Conservation (phyloP, 2,329 filamentous ascomycete species). For the Claviceps digitariae region DNA sequence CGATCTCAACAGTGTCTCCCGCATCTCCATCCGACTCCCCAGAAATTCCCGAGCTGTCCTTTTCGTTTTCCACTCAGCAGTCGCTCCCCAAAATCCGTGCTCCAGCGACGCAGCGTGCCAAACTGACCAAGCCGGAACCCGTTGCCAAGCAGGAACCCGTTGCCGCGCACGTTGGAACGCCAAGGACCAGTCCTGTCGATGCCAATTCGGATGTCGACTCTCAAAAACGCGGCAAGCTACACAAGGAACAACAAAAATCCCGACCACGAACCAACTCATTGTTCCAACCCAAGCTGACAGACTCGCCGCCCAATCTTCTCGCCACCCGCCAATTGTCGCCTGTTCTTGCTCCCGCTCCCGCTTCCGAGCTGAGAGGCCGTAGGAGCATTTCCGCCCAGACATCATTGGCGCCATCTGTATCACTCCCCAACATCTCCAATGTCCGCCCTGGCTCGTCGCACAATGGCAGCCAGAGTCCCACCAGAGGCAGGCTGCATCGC, state of each 20-base stretch:
- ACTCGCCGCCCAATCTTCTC: slow-evolving; percentile 7
- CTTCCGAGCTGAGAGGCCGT: slow-evolving; percentile 23
- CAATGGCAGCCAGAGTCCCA: slow-evolving; percentile 29
- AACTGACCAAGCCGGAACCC: slow-evolving; percentile 12
- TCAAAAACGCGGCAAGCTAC: slow-evolving; percentile 16
- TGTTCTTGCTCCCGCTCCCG: slow-evolving; percentile 3
- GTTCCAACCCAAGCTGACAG: slow-evolving; percentile 13
- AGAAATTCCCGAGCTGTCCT: slow-evolving; percentile 11
- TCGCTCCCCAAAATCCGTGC: slow-evolving; percentile 17
- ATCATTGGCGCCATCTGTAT: slow-evolving; percentile 3
- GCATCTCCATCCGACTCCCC: slow-evolving; percentile 9
- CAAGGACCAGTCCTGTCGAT: slow-evolving; percentile 1
- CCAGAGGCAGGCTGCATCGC: slow-evolving; percentile 31
- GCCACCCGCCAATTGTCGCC: neutral
- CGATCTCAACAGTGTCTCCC: neutral
- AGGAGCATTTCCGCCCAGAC: slow-evolving; percentile 37
- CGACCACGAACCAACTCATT: slow-evolving; percentile 21
- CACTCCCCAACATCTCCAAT: slow-evolving; percentile 16
- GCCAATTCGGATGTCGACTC: slow-evolving; percentile 6
- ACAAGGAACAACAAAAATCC: slow-evolving; percentile 15
- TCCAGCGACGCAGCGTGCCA: slow-evolving; percentile 13
- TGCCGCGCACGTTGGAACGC: neutral
- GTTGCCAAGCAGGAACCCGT: slow-evolving; percentile 10
- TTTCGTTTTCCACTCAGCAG: slow-evolving; percentile 8
- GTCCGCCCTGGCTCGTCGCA: slow-evolving; percentile 13